Conservation (phyloP, 2,329 filamentous ascomycete genomes). For the Orbilia ellipsospora region DNA sequence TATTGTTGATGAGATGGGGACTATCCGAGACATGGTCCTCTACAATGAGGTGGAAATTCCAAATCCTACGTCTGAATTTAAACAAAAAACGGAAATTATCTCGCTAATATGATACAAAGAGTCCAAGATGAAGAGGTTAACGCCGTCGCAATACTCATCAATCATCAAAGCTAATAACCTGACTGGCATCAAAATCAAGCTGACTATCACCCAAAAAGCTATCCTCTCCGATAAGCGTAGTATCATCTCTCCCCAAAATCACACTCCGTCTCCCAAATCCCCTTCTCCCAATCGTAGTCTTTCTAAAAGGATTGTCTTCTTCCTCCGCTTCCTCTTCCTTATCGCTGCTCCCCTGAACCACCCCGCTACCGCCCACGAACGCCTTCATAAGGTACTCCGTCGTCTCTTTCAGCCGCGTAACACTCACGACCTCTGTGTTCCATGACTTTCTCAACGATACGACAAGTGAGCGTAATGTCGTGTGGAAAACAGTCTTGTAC, state of each 20-base stretch:
- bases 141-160: slow-evolving; percentile 11
- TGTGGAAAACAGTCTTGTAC: slow-evolving; percentile 41
- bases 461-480: slow-evolving; percentile 26
- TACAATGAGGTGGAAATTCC: too few relatives aligned
- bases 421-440: slow-evolving; percentile 34
- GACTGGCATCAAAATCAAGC: slow-evolving; percentile 17
- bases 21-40: too few relatives aligned
- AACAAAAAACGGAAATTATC: too few relatives aligned
- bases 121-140: not conserved
- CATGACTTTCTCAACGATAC: slow-evolving; percentile 42
- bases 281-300: slow-evolving; percentile 14
- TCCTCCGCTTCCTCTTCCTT: slow-evolving; percentile 21
- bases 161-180: slow-evolving; percentile 19
- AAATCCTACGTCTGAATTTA: too few relatives aligned
- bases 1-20: too few relatives aligned
- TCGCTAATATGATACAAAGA: too few relatives aligned
- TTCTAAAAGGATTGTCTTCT: slow-evolving; percentile 47
- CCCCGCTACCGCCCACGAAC: slow-evolving; percentile 40
- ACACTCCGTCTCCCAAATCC: slow-evolving; percentile 9
- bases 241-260: slow-evolving; percentile 32
- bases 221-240: slow-evolving; percentile 26
- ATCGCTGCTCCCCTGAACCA: slow-evolving; percentile 39
- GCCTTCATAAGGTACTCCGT: slow-evolving; percentile 52
- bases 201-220: slow-evolving; percentile 22
- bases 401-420: slow-evolving; percentile 36